Percentiles rank a stretch among this genome's conserved stretches.
Conservation (phyloP, 352 stramenopile species). For the Pythium insidiosum region DNA sequence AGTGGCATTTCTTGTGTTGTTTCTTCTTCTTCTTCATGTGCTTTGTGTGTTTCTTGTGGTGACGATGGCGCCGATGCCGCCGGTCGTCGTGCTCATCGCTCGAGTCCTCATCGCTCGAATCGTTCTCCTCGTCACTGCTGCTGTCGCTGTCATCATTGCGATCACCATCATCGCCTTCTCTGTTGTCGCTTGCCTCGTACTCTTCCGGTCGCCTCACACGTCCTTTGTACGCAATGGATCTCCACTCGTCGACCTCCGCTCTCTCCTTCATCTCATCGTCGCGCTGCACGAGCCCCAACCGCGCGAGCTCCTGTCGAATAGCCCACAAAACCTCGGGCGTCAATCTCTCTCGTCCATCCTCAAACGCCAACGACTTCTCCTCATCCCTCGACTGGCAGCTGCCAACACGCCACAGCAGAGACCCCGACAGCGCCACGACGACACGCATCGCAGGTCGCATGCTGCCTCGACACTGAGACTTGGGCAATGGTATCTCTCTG, state of each 20-base stretch:
- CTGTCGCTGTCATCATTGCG: conserved; percentile 4
- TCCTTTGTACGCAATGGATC: too few species aligned
- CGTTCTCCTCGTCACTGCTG: conserved; percentile 2
- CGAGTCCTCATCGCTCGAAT: conserved; percentile 2
- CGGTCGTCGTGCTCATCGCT: conserved; percentile 1
- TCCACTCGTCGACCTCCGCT: too few species aligned
- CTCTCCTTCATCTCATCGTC: too few species aligned
- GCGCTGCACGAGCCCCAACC: too few species aligned
- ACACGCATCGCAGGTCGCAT: not conserved
- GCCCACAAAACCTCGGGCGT: too few species aligned
- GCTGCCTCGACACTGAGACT: not conserved
- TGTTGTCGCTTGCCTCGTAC: too few species aligned
- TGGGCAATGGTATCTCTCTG: not conserved
- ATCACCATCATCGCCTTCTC: too few species aligned
- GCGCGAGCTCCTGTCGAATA: too few species aligned
- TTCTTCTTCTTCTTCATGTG: conserved; percentile 1
- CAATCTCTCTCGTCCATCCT: too few species aligned
- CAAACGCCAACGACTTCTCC: too few species aligned
- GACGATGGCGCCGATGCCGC: not conserved
- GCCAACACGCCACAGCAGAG: not conserved
- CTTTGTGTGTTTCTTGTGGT: not conserved
- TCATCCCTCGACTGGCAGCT: conserved; percentile 1
- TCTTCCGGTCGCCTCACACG: too few species aligned
- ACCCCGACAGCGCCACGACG: not conserved
- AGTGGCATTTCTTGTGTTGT: conserved; percentile 9